Evolutionary conservation across 2,329 filamentous ascomycete genomes (phyloP).

Genomic region (Microsporum ferrugineum): DNA sequence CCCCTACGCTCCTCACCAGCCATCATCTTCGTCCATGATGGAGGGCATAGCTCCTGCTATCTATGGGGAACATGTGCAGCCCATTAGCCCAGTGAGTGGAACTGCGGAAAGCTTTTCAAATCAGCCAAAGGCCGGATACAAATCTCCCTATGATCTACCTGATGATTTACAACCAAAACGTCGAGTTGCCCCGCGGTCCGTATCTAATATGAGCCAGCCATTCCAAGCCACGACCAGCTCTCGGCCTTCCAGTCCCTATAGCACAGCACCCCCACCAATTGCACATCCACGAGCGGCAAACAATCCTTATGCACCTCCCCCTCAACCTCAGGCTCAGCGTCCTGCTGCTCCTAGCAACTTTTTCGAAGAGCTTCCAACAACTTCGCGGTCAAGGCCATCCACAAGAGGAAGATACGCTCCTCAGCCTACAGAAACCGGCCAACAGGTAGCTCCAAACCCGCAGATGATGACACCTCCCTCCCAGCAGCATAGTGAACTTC

Average conservation of each 20-base stretch:
- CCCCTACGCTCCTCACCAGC: slow-evolving; percentile 42
- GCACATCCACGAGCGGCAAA: slow-evolving; percentile 14
- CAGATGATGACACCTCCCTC: slow-evolving; percentile 19
- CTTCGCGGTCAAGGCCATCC: slow-evolving; percentile 49
- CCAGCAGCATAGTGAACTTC: slow-evolving; percentile 3
- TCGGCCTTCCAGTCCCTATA: slow-evolving; percentile 14
- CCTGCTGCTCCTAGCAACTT: slow-evolving; percentile 41
- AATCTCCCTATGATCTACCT: slow-evolving; percentile 88
- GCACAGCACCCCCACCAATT: slow-evolving; percentile 1
- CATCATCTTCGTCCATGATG: slow-evolving; percentile 39
- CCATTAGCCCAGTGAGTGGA: not conserved
- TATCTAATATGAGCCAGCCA: slow-evolving; percentile 39
- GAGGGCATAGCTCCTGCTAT: slow-evolving; percentile 23
- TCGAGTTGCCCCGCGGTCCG: slow-evolving; percentile 29
- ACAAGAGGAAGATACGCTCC: slow-evolving; percentile 33
- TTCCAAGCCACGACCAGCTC: slow-evolving; percentile 48
- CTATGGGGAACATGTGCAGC: slow-evolving; percentile 4
- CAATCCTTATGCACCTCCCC: slow-evolving; percentile 11
- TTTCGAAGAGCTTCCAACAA: slow-evolving; percentile 64
- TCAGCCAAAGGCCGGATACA: slow-evolving; percentile 82
- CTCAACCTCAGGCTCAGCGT: slow-evolving; percentile 5
- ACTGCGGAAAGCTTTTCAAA: slow-evolving; percentile 51
- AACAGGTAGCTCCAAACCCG: slow-evolving; percentile 21
- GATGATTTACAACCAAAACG: slow-evolving; percentile 61
- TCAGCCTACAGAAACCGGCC: slow-evolving; percentile 20